Evolutionary conservation across 179 eudicot genomes (phyloP), one percentile per base, ranked within the genome.

Genomic region (Dionaea muscipula): DNA sequence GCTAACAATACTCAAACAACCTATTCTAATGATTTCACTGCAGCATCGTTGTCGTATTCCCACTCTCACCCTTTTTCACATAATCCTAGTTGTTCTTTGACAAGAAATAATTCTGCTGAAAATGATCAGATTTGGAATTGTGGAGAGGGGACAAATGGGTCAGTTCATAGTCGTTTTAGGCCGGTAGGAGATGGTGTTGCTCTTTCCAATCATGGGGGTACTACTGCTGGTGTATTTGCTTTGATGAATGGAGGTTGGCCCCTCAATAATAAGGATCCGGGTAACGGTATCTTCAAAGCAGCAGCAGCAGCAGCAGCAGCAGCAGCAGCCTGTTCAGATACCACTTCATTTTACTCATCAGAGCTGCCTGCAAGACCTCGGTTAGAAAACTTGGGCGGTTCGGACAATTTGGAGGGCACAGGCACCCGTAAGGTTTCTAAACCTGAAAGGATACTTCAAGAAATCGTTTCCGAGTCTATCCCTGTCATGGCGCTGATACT

Each of bases 71-170:
- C 65, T 3, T 74, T 59, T 57, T 86, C 91, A 0, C 95, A 86
- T 58, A 86, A 86, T 38, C 90, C 91, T n/a, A 86, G 95, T 60
- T 86, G 95, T 63, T 86, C 95, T 0, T 67, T 86, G 35, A 86
- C 95, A 0, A 72, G 78, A 6, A 78, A 81, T 70, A 83, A 85
- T 4, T 78, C 87, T 16, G 86, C 78, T 53, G 85, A 75, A 20
- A 68, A 66, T 64, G 83, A 84, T 47, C 81, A 80, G 47, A 78
- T 82, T 37, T 85, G 95, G 95, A 73, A 86, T 49, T 67, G 77
- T 63, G 93, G 93, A 45, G 93, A 83, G 62, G 93, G 95, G 37
- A 86, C 95, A 44, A 86, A 83, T 72, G 95, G 95, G 17, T 86
- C 95, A 1, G 95, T 86, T 57, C 95, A 83, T 57, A 86, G 95